Percentiles rank a stretch among this genome's conserved stretches.
phyloP scores from a whole-genome alignment of 768 basidiomycete species.

The Cystofilobasidium capitatum region DNA sequence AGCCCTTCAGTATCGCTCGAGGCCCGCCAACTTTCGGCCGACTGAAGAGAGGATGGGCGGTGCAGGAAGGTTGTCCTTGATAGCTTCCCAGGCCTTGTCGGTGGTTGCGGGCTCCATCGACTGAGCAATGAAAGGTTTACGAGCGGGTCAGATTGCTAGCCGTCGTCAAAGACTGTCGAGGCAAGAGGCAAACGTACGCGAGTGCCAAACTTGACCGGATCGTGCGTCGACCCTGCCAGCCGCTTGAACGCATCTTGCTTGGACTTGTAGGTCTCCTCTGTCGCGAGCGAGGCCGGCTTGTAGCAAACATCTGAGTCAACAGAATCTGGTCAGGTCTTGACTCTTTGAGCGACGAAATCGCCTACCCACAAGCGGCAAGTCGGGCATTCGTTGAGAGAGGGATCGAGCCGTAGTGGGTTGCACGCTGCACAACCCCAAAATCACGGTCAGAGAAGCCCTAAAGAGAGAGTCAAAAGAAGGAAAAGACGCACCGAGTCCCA shows the following conservation, averaged over 20 bases:
- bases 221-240: background rate
- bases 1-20: background rate
- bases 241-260: conserved; percentile 9
- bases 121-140: background rate
- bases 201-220: background rate
- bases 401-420: conserved; percentile 34
- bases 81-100: background rate
- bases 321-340: no score
- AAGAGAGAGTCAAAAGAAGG: background rate
- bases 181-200: background rate
- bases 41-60: background rate
- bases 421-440: conserved; percentile 8
- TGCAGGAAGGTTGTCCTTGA: background rate
- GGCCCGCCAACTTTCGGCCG: background rate
- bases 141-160: background rate
- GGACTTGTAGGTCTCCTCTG: background rate
- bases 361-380: conserved; percentile 31
- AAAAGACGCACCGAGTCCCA: conserved; percentile 33
- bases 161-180: background rate
- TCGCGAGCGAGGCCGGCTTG: conserved; percentile 22
- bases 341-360: no score
- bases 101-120: background rate
- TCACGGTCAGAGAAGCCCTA: no score
- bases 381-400: conserved; percentile 29
- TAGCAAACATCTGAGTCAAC: conserved; percentile 25